These are phyloP conservation scores for Diaporthe citriasiana DNA, from an alignment of 2,329 filamentous ascomycete species.

Conservation along the genomic window DNA sequence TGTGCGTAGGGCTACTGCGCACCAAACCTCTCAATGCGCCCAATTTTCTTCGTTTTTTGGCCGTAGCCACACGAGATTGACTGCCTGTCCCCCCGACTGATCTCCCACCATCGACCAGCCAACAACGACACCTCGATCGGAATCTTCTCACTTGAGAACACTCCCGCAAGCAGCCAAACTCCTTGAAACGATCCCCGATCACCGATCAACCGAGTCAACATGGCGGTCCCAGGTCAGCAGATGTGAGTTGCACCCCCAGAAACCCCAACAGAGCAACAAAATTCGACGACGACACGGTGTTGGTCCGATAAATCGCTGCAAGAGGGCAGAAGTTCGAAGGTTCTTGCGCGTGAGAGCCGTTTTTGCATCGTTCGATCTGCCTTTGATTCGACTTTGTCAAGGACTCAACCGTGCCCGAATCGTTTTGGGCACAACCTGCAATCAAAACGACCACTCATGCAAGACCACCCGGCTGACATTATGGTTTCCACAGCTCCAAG, in stretches of 20 bases:
- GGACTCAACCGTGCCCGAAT: background rate
- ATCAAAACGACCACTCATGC: conserved; percentile 18
- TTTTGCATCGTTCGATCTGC: background rate
- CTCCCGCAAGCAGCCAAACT: conserved; percentile 48
- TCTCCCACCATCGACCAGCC: conserved; percentile 36
- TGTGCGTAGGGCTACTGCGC: conserved; percentile 23
- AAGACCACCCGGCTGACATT: conserved; percentile 40
- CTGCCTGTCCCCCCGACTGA: conserved; percentile 13
- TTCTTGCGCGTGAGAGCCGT: background rate
- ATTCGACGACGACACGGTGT: background rate
- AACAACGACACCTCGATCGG: conserved; percentile 44
- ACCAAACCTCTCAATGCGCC: conserved; percentile 10
- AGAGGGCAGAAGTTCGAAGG: background rate
- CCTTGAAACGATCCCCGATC: conserved; percentile 48
- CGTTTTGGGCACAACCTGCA: background rate
- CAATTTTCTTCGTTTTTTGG: conserved; percentile 18
- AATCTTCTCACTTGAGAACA: conserved; percentile 34
- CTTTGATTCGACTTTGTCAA: background rate
- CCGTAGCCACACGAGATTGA: background rate
- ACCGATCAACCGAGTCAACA: conserved; percentile 60
- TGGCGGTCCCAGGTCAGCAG: conserved; percentile 73
- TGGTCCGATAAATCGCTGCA: background rate
- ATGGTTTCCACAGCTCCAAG: conserved; percentile 76
- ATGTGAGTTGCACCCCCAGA: conserved; percentile 64
- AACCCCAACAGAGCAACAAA: background rate